phyloP scores from a whole-genome alignment of 1,139 yeast genomes.

The Pichia sp. region DNA sequence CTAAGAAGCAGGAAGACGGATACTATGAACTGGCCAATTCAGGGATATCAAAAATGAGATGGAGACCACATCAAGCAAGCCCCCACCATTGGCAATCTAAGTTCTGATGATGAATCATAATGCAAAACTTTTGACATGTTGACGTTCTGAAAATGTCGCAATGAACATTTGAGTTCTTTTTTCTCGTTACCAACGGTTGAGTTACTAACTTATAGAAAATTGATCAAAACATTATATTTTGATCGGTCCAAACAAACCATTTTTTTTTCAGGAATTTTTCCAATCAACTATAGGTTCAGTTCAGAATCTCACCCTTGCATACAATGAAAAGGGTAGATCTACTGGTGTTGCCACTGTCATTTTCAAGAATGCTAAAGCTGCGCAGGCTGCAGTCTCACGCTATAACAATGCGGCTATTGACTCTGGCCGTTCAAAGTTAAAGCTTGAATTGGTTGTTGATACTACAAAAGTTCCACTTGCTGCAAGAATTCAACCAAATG shows the following conservation, averaged over 20 bases:
- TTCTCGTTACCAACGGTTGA: background rate
- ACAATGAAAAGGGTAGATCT: slow-evolving; percentile 85
- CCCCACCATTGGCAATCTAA: background rate
- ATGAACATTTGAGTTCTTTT: background rate
- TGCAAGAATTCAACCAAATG: slow-evolving; percentile 58
- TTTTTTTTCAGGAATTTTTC: slow-evolving; percentile 69
- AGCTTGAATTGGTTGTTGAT: slow-evolving; percentile 81
- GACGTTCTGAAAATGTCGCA: background rate
- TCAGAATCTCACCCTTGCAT: slow-evolving; percentile 62
- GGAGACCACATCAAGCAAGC: background rate
- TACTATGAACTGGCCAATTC: background rate
- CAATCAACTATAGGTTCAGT: slow-evolving; percentile 86
- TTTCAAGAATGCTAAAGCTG: slow-evolving; percentile 65
- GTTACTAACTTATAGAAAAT: slow-evolving; percentile 12
- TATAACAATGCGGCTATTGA: slow-evolving; percentile 94
- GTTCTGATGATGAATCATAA: background rate
- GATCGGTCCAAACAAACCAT: background rate
- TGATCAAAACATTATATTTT: background rate
- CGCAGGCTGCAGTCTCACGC: slow-evolving; percentile 71
- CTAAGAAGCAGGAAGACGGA: background rate
- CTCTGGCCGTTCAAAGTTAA: slow-evolving; percentile 73
- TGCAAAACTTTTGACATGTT: background rate
- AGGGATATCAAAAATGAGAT: too few relatives aligned
- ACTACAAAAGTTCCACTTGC: slow-evolving; percentile 76
- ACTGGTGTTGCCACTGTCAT: slow-evolving; percentile 87